These are phyloP conservation scores for Fusarium humuli DNA, from an alignment of 2,329 filamentous ascomycete species.

Conservation along the genomic window DNA sequence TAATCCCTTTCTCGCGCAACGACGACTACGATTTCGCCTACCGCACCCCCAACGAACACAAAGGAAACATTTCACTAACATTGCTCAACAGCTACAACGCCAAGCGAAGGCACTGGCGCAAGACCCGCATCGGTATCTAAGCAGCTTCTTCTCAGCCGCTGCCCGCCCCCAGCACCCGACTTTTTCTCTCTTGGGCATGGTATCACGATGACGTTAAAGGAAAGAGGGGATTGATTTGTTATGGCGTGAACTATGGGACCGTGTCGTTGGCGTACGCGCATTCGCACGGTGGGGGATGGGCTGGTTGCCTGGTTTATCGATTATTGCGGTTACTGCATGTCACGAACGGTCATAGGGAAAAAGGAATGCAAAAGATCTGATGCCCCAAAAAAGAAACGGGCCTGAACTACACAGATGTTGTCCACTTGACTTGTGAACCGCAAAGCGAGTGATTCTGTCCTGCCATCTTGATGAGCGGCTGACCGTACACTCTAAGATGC, in stretches of 20 bases:
- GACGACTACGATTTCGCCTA: constrained; percentile 17
- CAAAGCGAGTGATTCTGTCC: not conserved
- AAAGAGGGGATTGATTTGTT: constrained; percentile 36
- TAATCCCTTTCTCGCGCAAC: constrained; percentile 12
- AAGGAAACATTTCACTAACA: constrained; percentile 21
- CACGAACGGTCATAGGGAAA: constrained; percentile 62
- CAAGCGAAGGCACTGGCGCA: constrained; percentile 99
- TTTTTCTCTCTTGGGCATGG: constrained; percentile 45
- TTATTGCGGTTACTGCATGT: constrained; percentile 59
- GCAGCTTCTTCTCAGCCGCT: constrained; percentile 53
- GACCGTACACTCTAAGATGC: constrained; percentile 2
- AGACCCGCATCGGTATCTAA: constrained; percentile 99
- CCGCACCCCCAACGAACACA: not conserved
- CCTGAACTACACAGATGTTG: constrained; percentile 36
- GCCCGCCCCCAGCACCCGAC: constrained; percentile 46
- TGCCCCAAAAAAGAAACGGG: constrained; percentile 46
- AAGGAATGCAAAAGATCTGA: constrained; percentile 57
- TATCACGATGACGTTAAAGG: constrained; percentile 43
- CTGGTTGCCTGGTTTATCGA: constrained; percentile 53
- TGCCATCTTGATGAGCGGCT: constrained; percentile 1
- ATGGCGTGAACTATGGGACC: constrained; percentile 41
- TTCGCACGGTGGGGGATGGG: constrained; percentile 46
- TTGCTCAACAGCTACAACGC: constrained; percentile 88
- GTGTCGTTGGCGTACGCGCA: constrained; percentile 31
- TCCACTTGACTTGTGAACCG: constrained; percentile 21